Evolutionary conservation across 2,329 filamentous ascomycete genomes (phyloP).

Genomic region (Sphaerulina musiva): DNA sequence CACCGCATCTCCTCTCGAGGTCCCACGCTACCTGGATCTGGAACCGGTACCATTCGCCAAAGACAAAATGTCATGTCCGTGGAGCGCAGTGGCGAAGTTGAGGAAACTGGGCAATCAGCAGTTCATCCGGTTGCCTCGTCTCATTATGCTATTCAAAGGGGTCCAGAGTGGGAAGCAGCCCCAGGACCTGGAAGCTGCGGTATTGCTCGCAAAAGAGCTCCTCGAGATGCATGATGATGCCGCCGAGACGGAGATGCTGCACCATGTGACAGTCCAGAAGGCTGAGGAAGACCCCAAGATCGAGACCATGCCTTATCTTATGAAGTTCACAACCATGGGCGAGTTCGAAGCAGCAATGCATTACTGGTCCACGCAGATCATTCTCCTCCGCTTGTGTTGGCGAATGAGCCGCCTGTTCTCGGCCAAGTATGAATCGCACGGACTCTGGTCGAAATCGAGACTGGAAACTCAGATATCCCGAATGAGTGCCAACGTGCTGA

Average conservation of each 20-base stretch:
- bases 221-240: conserved; percentile 12
- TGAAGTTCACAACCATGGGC: conserved; percentile 14
- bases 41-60: conserved; percentile 14
- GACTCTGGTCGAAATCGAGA: conserved; percentile 4
- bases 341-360: conserved; percentile 17
- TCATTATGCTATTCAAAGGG: conserved; percentile 13
- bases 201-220: conserved; percentile 12
- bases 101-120: conserved; percentile 16
- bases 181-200: conserved; percentile 5
- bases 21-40: conserved; percentile 11
- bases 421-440: conserved; percentile 7
- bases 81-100: conserved; percentile 4
- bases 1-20: conserved; percentile 13
- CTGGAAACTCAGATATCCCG: conserved; percentile 12
- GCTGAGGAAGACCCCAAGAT: neutral
- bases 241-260: conserved; percentile 15
- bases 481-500: conserved; percentile 17
- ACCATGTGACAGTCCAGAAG: conserved; percentile 16
- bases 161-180: conserved; percentile 4
- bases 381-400: conserved; percentile 17
- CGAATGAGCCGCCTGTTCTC: conserved; percentile 10
- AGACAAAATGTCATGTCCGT: conserved; percentile 10
- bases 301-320: conserved; percentile 11
- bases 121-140: conserved; percentile 16
- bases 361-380: conserved; percentile 16